These are phyloP conservation scores for Gossypioides kirkii DNA, from an alignment of 345 rosid species.

Conservation along the genomic window DNA sequence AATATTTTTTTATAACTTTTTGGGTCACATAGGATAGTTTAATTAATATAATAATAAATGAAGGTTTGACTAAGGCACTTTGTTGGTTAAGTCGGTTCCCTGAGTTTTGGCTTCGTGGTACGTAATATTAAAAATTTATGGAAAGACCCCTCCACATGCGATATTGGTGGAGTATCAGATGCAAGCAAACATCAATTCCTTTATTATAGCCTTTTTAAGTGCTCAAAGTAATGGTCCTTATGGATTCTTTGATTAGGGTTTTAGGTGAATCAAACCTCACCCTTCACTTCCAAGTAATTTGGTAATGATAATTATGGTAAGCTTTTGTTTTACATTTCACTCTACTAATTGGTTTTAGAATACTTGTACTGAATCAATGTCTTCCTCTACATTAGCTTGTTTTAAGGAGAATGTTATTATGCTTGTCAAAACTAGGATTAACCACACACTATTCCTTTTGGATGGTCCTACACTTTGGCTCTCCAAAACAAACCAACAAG, in stretches of 20 bases:
- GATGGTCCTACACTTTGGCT: too few species aligned
- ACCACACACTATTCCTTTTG: too few species aligned
- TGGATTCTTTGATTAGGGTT: neutral
- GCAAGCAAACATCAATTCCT: neutral
- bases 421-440: too few species aligned
- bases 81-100: neutral
- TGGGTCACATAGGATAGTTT: too few species aligned
- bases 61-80: slow-evolving; percentile 6
- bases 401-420: too few species aligned
- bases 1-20: too few species aligned
- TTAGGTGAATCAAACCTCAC: neutral
- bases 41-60: neutral
- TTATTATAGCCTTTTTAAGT: neutral
- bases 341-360: too few species aligned
- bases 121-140: neutral
- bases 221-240: neutral
- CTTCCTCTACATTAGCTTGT: too few species aligned
- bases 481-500: too few species aligned
- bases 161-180: neutral
- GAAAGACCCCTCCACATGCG: slow-evolving; percentile 4
- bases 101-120: neutral
- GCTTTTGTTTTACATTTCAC: neutral
- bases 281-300: slow-evolving; percentile 7
- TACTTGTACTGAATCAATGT: too few species aligned
- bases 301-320: neutral